Conservation (phyloP, 345 rosid species). For the Garcia nutans region DNA sequence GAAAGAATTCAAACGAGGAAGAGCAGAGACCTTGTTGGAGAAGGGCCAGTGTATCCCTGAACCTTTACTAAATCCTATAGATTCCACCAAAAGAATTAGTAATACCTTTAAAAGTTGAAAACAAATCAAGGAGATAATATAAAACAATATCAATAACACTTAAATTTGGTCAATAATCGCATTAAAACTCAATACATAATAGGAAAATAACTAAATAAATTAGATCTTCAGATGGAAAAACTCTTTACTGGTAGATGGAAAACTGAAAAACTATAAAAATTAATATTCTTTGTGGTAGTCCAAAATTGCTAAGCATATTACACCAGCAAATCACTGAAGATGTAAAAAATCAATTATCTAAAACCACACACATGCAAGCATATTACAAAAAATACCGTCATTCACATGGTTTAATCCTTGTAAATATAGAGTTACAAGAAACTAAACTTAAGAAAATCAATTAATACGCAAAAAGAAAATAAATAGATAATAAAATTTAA, state of each 20-base stretch:
- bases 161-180: neutral
- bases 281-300: neutral
- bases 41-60: conserved; percentile 55
- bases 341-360: neutral
- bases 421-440: neutral
- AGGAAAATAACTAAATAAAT: neutral
- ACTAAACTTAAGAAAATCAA: neutral
- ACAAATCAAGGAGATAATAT: neutral
- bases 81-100: conserved; percentile 9
- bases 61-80: conserved; percentile 38
- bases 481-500: neutral
- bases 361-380: neutral
- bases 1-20: conserved; percentile 42
- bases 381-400: neutral
- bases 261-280: neutral
- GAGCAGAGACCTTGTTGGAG: conserved; percentile 41
- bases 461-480: neutral
- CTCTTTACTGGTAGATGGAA: neutral
- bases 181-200: neutral
- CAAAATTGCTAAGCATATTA: neutral
- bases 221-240: conserved; percentile 1
- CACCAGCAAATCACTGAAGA: neutral
- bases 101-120: neutral
- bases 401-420: neutral
- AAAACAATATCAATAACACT: neutral